Conservation (phyloP, 305 asterid species). For the Solanum hybrid region DNA sequence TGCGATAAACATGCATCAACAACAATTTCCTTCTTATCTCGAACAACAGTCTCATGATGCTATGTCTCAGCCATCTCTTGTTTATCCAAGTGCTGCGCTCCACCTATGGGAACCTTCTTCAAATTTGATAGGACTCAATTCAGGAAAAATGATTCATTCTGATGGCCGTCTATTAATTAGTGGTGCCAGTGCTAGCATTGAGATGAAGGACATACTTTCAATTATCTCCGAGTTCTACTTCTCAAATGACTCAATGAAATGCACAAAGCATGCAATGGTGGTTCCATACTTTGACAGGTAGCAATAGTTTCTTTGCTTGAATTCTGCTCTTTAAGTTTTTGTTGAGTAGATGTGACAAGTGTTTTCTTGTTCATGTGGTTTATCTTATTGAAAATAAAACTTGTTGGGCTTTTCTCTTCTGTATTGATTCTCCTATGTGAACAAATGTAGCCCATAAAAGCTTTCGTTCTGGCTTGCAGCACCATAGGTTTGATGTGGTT, state of each 20-base stretch:
- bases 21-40: constrained; percentile 19
- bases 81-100: constrained; percentile 44
- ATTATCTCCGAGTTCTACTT: constrained; percentile 34
- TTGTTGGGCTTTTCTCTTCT: not conserved
- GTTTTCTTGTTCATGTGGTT: not conserved
- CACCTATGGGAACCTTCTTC: constrained; percentile 34
- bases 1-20: constrained; percentile 25
- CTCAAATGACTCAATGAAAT: constrained; percentile 32
- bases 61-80: constrained; percentile 32
- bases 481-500: not conserved
- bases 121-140: constrained; percentile 15
- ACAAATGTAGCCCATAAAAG: not conserved
- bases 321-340: not conserved
- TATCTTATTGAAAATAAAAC: not conserved
- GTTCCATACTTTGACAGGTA: constrained; percentile 98
- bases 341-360: not conserved
- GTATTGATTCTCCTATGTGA: not conserved
- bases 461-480: not conserved
- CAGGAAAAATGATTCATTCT: constrained; percentile 12
- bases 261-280: constrained; percentile 55
- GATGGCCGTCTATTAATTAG: constrained; percentile 21
- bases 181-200: constrained; percentile 12
- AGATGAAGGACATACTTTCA: constrained; percentile 43
- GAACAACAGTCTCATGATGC: constrained; percentile 15
- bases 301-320: not conserved